phyloP scores from a whole-genome alignment of 2,329 filamentous ascomycete genomes.

The Myriosclerotinia scirpicola region DNA sequence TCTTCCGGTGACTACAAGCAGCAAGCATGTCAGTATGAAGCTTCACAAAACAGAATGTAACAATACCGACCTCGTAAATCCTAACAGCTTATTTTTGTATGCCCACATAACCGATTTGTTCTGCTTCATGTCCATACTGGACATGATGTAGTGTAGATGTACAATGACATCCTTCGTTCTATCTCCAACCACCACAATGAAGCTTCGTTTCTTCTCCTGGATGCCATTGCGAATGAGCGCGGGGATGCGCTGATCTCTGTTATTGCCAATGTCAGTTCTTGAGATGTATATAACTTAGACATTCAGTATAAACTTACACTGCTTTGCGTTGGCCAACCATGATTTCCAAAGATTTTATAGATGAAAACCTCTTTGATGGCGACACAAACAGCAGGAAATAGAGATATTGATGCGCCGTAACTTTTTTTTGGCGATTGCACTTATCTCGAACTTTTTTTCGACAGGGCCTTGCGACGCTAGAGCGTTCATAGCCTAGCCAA shows the following conservation, averaged over 20 bases:
- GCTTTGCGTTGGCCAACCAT: conserved; percentile 38
- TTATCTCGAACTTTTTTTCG: conserved; percentile 25
- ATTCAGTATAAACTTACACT: conserved; percentile 32
- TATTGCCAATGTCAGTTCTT: conserved; percentile 9
- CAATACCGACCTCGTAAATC: conserved; percentile 70
- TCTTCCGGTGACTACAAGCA: conserved; percentile 79
- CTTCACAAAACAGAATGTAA: conserved; percentile 21
- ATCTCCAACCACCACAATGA: conserved; percentile 96
- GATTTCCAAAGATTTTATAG: conserved; percentile 6
- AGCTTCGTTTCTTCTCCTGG: conserved; percentile 95
- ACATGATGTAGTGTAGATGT: conserved; percentile 89
- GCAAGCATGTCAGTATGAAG: conserved; percentile 21
- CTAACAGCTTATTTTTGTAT: conserved; percentile 96
- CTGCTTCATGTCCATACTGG: conserved; percentile 84
- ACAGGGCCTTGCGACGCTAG: conserved; percentile 6
- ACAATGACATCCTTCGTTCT: conserved; percentile 95
- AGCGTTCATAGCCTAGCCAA: not conserved
- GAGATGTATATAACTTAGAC: conserved; percentile 10
- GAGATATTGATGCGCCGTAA: conserved; percentile 21
- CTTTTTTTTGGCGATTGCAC: conserved; percentile 25
- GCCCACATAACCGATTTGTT: conserved; percentile 98
- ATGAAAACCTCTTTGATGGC: conserved; percentile 29
- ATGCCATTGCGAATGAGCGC: conserved; percentile 89
- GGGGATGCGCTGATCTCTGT: conserved; percentile 83
- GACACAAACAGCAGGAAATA: conserved; percentile 28